phyloP scores from a whole-genome alignment of 805 yeast species.

The Schwanniomyces pseudopolymorphus region DNA sequence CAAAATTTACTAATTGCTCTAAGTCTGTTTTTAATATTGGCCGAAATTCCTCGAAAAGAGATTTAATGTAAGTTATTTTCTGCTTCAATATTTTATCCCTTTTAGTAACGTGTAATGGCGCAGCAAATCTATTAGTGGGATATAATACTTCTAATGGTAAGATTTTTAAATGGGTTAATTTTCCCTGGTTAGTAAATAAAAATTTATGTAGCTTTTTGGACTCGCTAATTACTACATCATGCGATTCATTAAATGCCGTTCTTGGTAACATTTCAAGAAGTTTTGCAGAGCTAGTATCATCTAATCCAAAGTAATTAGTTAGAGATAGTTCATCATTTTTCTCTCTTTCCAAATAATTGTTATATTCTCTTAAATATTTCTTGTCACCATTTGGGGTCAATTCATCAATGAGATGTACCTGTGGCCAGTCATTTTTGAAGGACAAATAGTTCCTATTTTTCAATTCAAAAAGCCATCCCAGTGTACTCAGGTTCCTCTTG shows the following conservation, averaged over 20 bases:
- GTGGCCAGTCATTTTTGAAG: conserved; percentile 32
- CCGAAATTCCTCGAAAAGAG: conserved; percentile 11
- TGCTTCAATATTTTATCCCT: conserved; percentile 25
- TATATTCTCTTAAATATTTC: conserved; percentile 13
- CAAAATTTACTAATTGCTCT: conserved; percentile 15
- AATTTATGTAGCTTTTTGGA: conserved; percentile 19
- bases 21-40: conserved; percentile 23
- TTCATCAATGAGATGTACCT: conserved; percentile 30
- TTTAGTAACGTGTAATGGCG: conserved; percentile 27
- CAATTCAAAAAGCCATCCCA: conserved; percentile 21
- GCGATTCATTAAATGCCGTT: background rate
- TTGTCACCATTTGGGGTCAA: conserved; percentile 11
- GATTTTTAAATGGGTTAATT: conserved; percentile 23
- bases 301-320: conserved; percentile 9
- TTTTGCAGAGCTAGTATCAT: background rate
- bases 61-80: conserved; percentile 23
- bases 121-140: conserved; percentile 28
- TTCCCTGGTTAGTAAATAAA: conserved; percentile 14
- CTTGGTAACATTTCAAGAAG: background rate
- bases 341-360: conserved; percentile 12
- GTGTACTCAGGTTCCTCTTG: conserved; percentile 13
- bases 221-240: conserved; percentile 9
- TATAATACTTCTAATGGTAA: conserved; percentile 31
- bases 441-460: conserved; percentile 15
- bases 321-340: conserved; percentile 13